Evolutionary conservation across 176 grass and related monocot genomes (phyloP).

Genomic region (Thalia dealbata): DNA sequence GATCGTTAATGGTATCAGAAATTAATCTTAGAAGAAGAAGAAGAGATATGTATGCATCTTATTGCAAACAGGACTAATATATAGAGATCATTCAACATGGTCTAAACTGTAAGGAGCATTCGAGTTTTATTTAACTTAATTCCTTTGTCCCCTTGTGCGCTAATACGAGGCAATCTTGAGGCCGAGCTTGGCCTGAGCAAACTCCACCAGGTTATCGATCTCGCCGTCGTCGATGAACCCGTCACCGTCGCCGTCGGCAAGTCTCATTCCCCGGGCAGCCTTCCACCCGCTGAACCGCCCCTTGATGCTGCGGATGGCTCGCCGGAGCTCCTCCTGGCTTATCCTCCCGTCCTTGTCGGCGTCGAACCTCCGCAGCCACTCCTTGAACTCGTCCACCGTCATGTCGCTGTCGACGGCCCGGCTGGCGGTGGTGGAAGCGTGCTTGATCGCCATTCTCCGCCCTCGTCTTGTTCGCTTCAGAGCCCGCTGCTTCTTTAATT

Average conservation of each 20-base stretch:
- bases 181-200: conserved; percentile 57
- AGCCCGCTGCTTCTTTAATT: too few species aligned
- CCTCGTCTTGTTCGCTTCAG: not conserved
- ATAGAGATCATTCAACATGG: too few species aligned
- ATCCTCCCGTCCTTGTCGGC: conserved; percentile 60
- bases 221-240: conserved; percentile 53
- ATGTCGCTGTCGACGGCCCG: conserved; percentile 52
- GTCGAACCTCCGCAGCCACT: conserved; percentile 76
- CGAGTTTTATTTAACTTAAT: too few species aligned
- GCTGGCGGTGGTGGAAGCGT: not conserved
- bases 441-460: conserved; percentile 36
- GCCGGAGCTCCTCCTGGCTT: conserved; percentile 69
- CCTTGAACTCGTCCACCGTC: conserved; percentile 90
- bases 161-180: conserved; percentile 68
- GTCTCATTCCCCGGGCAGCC: conserved; percentile 47
- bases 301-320: conserved; percentile 52
- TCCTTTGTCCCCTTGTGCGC: too few species aligned
- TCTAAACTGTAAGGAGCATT: too few species aligned
- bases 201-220: conserved; percentile 65
- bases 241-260: conserved; percentile 59
- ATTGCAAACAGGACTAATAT: too few species aligned
- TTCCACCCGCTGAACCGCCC: conserved; percentile 66
- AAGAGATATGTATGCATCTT: too few species aligned
- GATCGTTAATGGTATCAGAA: too few species aligned
- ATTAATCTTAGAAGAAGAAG: too few species aligned